Base-by-base conservation (phyloP, 2,329 filamentous ascomycete genomes). In the Phialocephala subalpina region DNA sequence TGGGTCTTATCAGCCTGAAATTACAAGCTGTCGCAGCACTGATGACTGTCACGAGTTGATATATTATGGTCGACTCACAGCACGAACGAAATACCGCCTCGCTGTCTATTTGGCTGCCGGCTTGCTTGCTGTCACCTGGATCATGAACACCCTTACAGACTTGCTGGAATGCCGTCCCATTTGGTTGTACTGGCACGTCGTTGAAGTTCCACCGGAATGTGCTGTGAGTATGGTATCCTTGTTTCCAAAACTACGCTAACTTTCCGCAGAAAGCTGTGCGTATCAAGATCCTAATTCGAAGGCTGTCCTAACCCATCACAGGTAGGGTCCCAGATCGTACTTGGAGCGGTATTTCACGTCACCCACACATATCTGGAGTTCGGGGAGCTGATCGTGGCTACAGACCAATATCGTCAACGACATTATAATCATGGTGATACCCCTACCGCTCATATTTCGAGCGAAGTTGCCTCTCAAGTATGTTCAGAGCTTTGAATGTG, bases 161-260 rank as follows among this genome's bases (percentile, higher is more conserved):
- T 67, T 72, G 33, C 14, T 69, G 40, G 69, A 67, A 58, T 73
- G 72, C 42, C 49, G 60, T 16, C 71, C 71, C 0, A 16, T 72
- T 14, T 16, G 53, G 14, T 35, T 67, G 33, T 67, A 66, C 25
- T 73, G 72, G 72, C 68, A 71, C 35, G 69, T 72, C 29, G 2
- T 67, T 22, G 64, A 63, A 4, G 29, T 58, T 27, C 49, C 62
- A 12, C 68, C 69, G 18, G 35, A 63, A 22, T 73, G 72, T 62
- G 65, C 70, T 55, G 67, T 68, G 64, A 59, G 70, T 65, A 16
- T 25, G 20, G n/a, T n/a, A 16, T 6, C 9, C 20, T n/a, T 5
- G 12, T 33, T 47, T 20, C 12, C 42, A 20, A 16, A 12, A 5
- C 12, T 25, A n/a, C 40, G 36, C 70, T 72, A 52, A 72, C 36